phyloP scores from a whole-genome alignment of 495 filamentous ascomycete genomes.

The Aeminium ludgeri region DNA sequence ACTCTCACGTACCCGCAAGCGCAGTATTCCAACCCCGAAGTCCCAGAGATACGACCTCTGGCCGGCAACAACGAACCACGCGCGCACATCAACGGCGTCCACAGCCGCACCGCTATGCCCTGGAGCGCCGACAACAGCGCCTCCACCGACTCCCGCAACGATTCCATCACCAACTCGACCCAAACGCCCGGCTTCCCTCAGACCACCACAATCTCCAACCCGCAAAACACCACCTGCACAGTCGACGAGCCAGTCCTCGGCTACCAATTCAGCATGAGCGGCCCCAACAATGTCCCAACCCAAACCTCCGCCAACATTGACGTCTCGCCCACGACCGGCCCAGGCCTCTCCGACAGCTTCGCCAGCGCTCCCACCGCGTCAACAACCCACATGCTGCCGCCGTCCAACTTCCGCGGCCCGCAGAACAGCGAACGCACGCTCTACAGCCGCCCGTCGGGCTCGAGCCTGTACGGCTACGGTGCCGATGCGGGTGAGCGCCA shows the following conservation, averaged over 20 bases:
- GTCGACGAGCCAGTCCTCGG: slow-evolving; percentile 6
- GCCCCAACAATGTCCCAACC: background rate
- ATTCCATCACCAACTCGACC: background rate
- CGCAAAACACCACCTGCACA: background rate
- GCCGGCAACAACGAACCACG: slow-evolving; percentile 1
- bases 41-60: slow-evolving; percentile 8
- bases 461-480: too few relatives aligned
- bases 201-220: background rate
- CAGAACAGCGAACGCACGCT: background rate
- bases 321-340: slow-evolving; percentile 4
- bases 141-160: background rate
- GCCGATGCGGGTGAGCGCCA: too few relatives aligned
- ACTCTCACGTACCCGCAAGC: slow-evolving; percentile 4
- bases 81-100: slow-evolving; percentile 10
- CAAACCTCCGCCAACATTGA: slow-evolving; percentile 2
- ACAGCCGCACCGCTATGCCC: slow-evolving; percentile 12
- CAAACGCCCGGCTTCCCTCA: background rate
- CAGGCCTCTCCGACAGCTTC: background rate
- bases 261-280: slow-evolving; percentile 9
- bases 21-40: background rate
- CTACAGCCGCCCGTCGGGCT: background rate
- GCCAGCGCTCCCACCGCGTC: background rate
- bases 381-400: slow-evolving; percentile 3
- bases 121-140: slow-evolving; percentile 5
- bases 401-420: background rate